Evolutionary conservation across 805 yeast species (phyloP), one percentile per base, ranked within the genome.

Genomic region (Candida awuae): DNA sequence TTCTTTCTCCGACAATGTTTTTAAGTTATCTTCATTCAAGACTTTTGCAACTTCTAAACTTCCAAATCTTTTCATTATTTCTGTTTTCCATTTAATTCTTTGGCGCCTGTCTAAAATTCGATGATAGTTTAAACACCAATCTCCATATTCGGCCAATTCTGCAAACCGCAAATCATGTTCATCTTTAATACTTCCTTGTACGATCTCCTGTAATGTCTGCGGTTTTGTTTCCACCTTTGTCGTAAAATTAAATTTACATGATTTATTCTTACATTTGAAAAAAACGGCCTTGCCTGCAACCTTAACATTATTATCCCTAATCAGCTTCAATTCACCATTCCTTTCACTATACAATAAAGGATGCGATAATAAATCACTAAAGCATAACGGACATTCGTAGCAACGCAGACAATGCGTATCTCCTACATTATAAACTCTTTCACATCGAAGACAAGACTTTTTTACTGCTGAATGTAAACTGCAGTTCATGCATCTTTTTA

Each of bases 171-270:
- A 27, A 13, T 49, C 45, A 2, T 32, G 32, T 7, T 28, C 30
- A 29, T 29, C 28, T 3, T 37, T 41, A 4, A 41, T 38, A 15
- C 54, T 49, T 1, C 42, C 23, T 12, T 37, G 43, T 13, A 65
- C 45, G 9, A 65, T 61, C 2, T 53, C 47, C 6, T 43, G 31
- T 29, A 72, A 44, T 6, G 74, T 57, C 34, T 59, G 65, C 1
- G 76, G 76, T 38, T 59, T 67, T 16, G 54, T 50, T 7, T 70
- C 58, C 4, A 61, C 39, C 1, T 57, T 61, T 1, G 75, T 65
- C n/a, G 46, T 39, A 39, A 60, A 71, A 14, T 46, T 39, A 41
- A 59, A 71, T 0, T 10, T 21, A 53, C 62, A 72, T 3, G 41
- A 32, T 44, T 73, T 65, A 35, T 39, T 47, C 4, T 47, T 43